Percentiles rank a stretch among this genome's conserved stretches.
Evolutionary conservation across 768 basidiomycete genomes (phyloP).

Genomic region (Agrocybe praecox): DNA sequence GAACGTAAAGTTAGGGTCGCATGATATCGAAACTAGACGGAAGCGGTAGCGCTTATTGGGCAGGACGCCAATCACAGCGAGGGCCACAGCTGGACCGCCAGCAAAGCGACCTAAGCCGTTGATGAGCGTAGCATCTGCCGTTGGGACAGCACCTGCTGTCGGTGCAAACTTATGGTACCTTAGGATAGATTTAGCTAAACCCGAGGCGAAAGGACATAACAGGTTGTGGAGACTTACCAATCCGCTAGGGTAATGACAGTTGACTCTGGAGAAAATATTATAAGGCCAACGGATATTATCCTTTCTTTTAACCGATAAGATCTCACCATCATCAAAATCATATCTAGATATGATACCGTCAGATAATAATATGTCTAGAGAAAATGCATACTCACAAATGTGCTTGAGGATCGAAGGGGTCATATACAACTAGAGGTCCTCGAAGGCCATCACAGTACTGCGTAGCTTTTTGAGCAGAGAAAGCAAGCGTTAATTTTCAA

Average conservation of each 20-base stretch:
- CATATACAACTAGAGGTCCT: conserved; percentile 29
- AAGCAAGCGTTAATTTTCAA: too few relatives aligned
- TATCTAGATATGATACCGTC: conserved; percentile 9
- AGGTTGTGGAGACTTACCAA: conserved; percentile 27
- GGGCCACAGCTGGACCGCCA: conserved; percentile 31
- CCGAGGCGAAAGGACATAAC: neutral
- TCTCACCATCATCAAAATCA: conserved; percentile 42
- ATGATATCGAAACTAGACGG: conserved; percentile 46
- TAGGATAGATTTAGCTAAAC: neutral
- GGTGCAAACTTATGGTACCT: conserved; percentile 31
- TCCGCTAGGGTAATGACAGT: conserved; percentile 29
- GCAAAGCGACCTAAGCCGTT: conserved; percentile 49
- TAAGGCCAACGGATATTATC: neutral
- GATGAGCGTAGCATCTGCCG: conserved; percentile 39
- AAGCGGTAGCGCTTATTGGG: conserved; percentile 43
- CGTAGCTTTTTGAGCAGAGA: conserved; percentile 22
- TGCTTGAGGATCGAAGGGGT: conserved; percentile 24
- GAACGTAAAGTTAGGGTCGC: conserved; percentile 44
- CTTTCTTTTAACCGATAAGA: neutral
- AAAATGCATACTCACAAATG: conserved; percentile 13
- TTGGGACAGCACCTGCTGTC: conserved; percentile 25
- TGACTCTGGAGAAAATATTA: conserved; percentile 16
- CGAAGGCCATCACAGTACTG: conserved; percentile 62
- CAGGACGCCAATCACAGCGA: conserved; percentile 39
- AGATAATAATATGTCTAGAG: too few relatives aligned